Base-by-base conservation (phyloP, 345 rosid genomes). In the Melastoma malabathricum region DNA sequence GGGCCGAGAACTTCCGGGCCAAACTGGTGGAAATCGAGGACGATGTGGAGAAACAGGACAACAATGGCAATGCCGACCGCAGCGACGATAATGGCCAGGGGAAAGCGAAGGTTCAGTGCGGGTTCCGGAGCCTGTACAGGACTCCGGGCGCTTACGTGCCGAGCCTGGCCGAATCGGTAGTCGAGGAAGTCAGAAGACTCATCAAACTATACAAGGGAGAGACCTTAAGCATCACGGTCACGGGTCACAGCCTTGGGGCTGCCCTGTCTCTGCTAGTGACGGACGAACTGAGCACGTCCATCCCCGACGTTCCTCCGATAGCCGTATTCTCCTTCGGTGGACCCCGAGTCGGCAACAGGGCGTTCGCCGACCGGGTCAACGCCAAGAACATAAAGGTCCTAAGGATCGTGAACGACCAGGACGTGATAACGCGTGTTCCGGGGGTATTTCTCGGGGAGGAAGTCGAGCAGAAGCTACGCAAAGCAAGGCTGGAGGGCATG, bases 181-280 rank as follows among this genome's bases (percentile, higher is more conserved):
- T 60, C 10, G 68, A 47, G 15, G 98, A 90, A 61, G 63, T 86
- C 4, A 50, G 18, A 0, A 60, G 87, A 3, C 70, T 87, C 2
- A 57, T 77, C 2, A 68, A 82, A 3, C 48, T 63, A 16, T 87
- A 86, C 70, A 72, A 80, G 15, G 89, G 86, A 1, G 97, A 83
- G 67, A 67, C 76, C 2, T 51, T 90, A 1, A 90, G 98, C 67
- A 79, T 87, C 13, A 90, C 89, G 12, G 62, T 90, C 31, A 84
- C 89, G 1, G 98, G 98, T 0, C 98, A 90, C 59, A 86, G 98
- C 53, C 87, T 90, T 8, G 98, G 98, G 1, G 98, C 98, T 0
- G 98, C 98, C 0, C 66, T 90, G 0, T 83, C 98, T 0, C 64
- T 81, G 3, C 67, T 90, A 2, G 84, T 81, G 0, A 94, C 89